A percentile compares a stretch with the other conserved stretches of the same genome.
phyloP scores from a whole-genome alignment of 164 flowering plant genomes.

The Litsea cubeba region DNA sequence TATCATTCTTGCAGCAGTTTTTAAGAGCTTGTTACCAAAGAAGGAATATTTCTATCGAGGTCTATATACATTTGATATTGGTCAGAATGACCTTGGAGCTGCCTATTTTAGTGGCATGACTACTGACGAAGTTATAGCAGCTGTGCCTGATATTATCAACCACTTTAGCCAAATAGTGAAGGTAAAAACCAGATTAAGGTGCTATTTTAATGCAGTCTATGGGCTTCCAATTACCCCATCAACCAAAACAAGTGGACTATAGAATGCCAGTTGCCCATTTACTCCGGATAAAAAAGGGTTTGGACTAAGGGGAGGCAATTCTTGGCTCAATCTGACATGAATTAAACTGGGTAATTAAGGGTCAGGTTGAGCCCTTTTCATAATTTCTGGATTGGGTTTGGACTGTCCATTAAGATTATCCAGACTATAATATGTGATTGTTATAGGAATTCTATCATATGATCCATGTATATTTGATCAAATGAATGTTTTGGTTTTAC shows the following conservation, averaged over 20 bases:
- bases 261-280: no score
- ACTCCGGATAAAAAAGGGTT: no score
- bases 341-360: no score
- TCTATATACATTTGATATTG: conserved; percentile 51
- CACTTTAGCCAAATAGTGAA: conserved; percentile 29
- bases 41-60: conserved; percentile 35
- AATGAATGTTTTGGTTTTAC: background rate
- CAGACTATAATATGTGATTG: no score
- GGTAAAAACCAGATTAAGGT: conserved; percentile 21
- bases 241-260: no score
- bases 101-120: conserved; percentile 36
- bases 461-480: no score
- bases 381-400: no score
- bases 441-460: no score
- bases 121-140: conserved; percentile 32
- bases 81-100: conserved; percentile 50
- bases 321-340: no score
- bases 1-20: conserved; percentile 8
- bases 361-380: no score
- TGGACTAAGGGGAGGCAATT: no score
- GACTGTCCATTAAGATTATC: no score
- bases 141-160: conserved; percentile 40
- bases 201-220: background rate
- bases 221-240: background rate
- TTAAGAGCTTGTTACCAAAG: conserved; percentile 29